phyloP scores from a whole-genome alignment of 805 yeast species.

The Jamesozyma spencerorum region DNA sequence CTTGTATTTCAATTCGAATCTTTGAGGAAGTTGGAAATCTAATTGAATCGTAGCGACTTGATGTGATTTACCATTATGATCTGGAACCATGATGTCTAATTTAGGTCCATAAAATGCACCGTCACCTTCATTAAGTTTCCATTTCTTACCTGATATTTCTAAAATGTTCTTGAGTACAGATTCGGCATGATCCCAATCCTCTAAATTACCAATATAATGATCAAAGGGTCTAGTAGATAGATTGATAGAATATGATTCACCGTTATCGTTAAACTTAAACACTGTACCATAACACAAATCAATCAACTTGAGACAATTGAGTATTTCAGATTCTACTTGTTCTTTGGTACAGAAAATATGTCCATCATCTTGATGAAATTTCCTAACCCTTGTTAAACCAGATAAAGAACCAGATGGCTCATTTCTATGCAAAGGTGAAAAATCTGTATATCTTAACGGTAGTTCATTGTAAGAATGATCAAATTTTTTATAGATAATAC shows the following conservation, averaged over 20 bases:
- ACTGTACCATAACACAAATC: constrained; percentile 66
- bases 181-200: constrained; percentile 83
- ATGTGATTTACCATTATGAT: constrained; percentile 70
- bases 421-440: constrained; percentile 85
- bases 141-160: constrained; percentile 42
- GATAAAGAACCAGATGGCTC: constrained; percentile 91
- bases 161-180: constrained; percentile 50
- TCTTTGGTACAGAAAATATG: constrained; percentile 81
- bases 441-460: constrained; percentile 80
- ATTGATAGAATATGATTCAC: constrained; percentile 48
- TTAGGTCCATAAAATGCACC: constrained; percentile 97
- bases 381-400: constrained; percentile 85
- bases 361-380: constrained; percentile 98
- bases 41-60: constrained; percentile 94
- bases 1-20: constrained; percentile 67
- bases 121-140: constrained; percentile 82
- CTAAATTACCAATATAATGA: constrained; percentile 63
- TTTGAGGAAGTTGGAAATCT: constrained; percentile 86
- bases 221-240: constrained; percentile 81
- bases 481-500: constrained; percentile 65
- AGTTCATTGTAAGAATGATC: constrained; percentile 78
- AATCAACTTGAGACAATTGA: constrained; percentile 60
- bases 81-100: constrained; percentile 76
- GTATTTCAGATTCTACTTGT: constrained; percentile 70
- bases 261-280: constrained; percentile 17